phyloP scores from a whole-genome alignment of 768 basidiomycete genomes.

The Terana coerulea region DNA sequence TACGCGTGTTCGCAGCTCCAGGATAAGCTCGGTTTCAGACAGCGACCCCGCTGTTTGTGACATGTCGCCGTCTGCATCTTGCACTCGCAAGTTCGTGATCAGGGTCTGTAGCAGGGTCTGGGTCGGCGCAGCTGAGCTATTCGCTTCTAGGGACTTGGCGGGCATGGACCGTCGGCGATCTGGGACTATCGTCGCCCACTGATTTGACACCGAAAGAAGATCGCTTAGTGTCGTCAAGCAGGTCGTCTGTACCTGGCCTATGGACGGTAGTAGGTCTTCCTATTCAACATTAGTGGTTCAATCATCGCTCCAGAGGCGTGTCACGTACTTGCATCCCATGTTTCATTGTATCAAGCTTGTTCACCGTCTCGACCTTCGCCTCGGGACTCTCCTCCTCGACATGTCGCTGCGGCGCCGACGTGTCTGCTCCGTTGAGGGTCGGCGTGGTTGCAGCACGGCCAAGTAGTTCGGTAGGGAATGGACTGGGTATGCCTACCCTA shows the following conservation, averaged over 20 bases:
- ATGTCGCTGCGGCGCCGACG: no score
- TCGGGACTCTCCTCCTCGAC: no score
- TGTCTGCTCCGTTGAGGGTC: no score
- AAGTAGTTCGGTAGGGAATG: constrained; percentile 5
- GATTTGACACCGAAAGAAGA: constrained; percentile 50
- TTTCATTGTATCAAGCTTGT: no score
- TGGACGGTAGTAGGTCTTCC: constrained; percentile 68
- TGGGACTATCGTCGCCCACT: constrained; percentile 54
- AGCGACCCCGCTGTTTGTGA: constrained; percentile 30
- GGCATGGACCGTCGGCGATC: constrained; percentile 62
- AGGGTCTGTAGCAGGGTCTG: constrained; percentile 51
- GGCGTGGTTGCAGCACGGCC: no score
- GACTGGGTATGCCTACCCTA: constrained; percentile 1
- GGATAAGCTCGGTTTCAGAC: constrained; percentile 50
- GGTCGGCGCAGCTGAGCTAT: constrained; percentile 24
- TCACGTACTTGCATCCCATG: no score
- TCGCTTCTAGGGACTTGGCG: constrained; percentile 29
- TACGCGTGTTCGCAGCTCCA: constrained; percentile 56
- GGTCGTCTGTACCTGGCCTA: constrained; percentile 66
- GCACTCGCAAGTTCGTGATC: constrained; percentile 56
- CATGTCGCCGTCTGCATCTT: constrained; percentile 42
- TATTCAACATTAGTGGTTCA: constrained; percentile 23
- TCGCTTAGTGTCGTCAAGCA: constrained; percentile 72
- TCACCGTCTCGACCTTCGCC: no score
- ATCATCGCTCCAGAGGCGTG: no score